Conservation (phyloP, 768 basidiomycete genomes). For the Symmetrospora coprosmae region DNA sequence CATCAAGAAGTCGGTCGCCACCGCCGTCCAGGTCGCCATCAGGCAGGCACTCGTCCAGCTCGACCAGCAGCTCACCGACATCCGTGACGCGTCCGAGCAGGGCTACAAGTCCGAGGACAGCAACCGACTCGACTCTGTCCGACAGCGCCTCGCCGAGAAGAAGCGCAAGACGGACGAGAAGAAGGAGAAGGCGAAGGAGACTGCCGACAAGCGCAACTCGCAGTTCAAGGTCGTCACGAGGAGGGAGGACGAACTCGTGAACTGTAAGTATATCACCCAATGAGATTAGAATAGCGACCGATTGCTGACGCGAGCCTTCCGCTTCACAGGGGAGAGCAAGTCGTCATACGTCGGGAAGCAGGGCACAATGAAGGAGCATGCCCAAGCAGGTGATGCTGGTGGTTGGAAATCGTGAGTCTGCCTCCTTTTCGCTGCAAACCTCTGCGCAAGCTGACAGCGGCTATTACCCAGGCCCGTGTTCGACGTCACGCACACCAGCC, state of each 20-base stretch:
- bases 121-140: slow-evolving; percentile 46
- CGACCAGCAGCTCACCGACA: slow-evolving; percentile 76
- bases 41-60: slow-evolving; percentile 69
- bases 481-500: slow-evolving; percentile 1
- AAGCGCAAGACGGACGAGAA: slow-evolving; percentile 43
- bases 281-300: no score
- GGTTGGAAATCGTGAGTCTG: slow-evolving; percentile 16
- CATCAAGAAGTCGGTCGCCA: slow-evolving; percentile 62
- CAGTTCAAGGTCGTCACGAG: slow-evolving; percentile 75
- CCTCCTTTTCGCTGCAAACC: neutral
- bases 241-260: slow-evolving; percentile 50
- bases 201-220: slow-evolving; percentile 23
- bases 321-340: slow-evolving; percentile 49
- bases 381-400: slow-evolving; percentile 19
- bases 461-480: slow-evolving; percentile 9
- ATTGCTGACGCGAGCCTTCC: no score
- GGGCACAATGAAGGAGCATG: slow-evolving; percentile 41
- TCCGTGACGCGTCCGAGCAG: slow-evolving; percentile 62
- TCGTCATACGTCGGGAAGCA: slow-evolving; percentile 56
- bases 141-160: slow-evolving; percentile 53
- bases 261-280: slow-evolving; percentile 19
- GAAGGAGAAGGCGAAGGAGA: slow-evolving; percentile 41
- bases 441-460: neutral
- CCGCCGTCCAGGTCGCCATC: slow-evolving; percentile 53
- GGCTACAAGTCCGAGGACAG: slow-evolving; percentile 44